Evolutionary conservation across 305 asterid genomes (phyloP).

Genomic region (Fraxinus nigra): DNA sequence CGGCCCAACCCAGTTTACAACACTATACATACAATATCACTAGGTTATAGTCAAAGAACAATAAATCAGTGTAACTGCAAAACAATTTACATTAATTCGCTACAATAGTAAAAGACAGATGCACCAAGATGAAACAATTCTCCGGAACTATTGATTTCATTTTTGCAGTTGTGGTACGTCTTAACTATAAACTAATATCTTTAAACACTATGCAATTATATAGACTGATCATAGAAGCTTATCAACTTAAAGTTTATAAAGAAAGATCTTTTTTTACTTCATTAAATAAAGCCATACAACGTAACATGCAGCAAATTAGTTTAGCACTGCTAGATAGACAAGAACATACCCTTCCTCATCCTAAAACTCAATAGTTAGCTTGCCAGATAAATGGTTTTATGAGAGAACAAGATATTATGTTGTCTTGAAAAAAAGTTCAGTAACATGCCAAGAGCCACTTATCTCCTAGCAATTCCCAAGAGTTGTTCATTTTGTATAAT

Average conservation of each 20-base stretch:
- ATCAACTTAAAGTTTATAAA: neutral
- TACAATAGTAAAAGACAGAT: too few relatives aligned
- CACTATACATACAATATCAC: neutral
- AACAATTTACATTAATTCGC: neutral
- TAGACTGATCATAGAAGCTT: neutral
- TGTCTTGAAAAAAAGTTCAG: neutral
- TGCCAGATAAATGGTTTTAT: neutral
- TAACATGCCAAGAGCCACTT: neutral
- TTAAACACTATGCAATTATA: neutral
- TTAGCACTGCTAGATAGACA: neutral
- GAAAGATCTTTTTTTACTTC: neutral
- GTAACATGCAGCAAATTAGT: neutral
- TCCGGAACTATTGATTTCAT: neutral
- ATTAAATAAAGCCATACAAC: neutral
- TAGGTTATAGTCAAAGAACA: neutral
- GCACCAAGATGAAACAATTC: neutral
- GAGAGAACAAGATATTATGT: neutral
- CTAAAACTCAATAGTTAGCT: neutral
- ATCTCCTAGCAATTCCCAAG: neutral
- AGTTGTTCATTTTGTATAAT: neutral
- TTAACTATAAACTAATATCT: neutral
- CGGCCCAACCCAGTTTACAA: neutral
- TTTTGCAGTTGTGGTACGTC: neutral
- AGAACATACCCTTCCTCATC: neutral
- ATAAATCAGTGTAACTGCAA: neutral